Conservation (phyloP, 2,329 filamentous ascomycete genomes). For the Trichoderma sp. region DNA sequence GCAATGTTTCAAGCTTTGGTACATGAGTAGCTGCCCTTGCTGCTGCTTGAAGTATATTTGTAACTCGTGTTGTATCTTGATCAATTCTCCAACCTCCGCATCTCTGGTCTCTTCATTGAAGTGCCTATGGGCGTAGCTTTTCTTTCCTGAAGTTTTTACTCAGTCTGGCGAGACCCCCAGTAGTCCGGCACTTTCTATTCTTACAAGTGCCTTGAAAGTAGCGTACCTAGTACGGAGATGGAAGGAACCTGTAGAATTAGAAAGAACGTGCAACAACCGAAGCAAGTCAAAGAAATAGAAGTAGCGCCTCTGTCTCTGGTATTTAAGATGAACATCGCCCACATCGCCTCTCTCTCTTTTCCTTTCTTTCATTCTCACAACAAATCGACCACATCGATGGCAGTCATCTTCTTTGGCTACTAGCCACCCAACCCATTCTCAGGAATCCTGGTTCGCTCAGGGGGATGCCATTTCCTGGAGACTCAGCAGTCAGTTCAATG, state of each 20-base stretch:
- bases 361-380: background rate
- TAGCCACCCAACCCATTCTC: constrained; percentile 14
- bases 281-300: too few relatives aligned
- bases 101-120: too few relatives aligned
- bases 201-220: too few relatives aligned
- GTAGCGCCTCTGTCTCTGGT: too few relatives aligned
- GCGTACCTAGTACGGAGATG: too few relatives aligned
- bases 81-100: background rate
- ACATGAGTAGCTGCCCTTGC: constrained; percentile 27
- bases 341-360: background rate
- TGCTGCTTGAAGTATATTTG: constrained; percentile 28
- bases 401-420: constrained; percentile 21
- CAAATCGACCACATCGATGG: background rate
- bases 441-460: constrained; percentile 13
- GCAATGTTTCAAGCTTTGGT: constrained; percentile 31
- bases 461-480: constrained; percentile 20
- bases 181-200: too few relatives aligned
- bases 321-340: too few relatives aligned
- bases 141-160: too few relatives aligned
- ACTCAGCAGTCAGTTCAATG: constrained; percentile 17
- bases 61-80: constrained; percentile 20
- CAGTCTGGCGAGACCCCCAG: too few relatives aligned
- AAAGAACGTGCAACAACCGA: too few relatives aligned
- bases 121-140: too few relatives aligned
- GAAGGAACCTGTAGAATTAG: too few relatives aligned